Evolutionary conservation across 2,329 filamentous ascomycete species (phyloP).

Genomic region (Achaetomium macrosporum): DNA sequence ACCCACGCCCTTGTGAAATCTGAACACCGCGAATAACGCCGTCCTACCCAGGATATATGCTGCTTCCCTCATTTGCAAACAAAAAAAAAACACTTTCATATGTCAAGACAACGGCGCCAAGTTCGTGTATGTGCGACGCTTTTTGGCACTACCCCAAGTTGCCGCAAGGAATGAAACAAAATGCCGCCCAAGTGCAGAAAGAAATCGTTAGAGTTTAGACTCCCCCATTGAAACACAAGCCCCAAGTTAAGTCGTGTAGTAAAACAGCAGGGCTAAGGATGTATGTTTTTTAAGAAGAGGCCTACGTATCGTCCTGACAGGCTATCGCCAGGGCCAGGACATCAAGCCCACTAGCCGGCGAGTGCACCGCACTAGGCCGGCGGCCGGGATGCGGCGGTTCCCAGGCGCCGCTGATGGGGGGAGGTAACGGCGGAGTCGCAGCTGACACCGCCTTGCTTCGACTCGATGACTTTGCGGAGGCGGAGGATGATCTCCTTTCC

Average conservation of each 20-base stretch:
- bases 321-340: slow-evolving; percentile 50
- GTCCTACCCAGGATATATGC: not conserved
- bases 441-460: too few species aligned
- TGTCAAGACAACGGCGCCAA: not conserved
- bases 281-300: not conserved
- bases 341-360: slow-evolving; percentile 43
- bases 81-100: not conserved
- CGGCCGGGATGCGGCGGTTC: not conserved
- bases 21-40: not conserved
- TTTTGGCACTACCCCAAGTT: too few species aligned
- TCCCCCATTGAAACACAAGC: not conserved
- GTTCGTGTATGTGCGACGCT: not conserved
- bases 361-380: slow-evolving; percentile 21
- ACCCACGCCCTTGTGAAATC: not conserved
- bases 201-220: not conserved
- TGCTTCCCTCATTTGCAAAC: not conserved
- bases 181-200: not conserved
- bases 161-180: too few species aligned
- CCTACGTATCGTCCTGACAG: slow-evolving; percentile 39
- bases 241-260: not conserved
- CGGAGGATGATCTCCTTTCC: not conserved
- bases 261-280: not conserved
- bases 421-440: slow-evolving; percentile 19
- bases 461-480: not conserved
- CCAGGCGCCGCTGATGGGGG: slow-evolving; percentile 22